phyloP scores from a whole-genome alignment of 2,329 filamentous ascomycete genomes.

The Aspergillus viridinutans region DNA sequence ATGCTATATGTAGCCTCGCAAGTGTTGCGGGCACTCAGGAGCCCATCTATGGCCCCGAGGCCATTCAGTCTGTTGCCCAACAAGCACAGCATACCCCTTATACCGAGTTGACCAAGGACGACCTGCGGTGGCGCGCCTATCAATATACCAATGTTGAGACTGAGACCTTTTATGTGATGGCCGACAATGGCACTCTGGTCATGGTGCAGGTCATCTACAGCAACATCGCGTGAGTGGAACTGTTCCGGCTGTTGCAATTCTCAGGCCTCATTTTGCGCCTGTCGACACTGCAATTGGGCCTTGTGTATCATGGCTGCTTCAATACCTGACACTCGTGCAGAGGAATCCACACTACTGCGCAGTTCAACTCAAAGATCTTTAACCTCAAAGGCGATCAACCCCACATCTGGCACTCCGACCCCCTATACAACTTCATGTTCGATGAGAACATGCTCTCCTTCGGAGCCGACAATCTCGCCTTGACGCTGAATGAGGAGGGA shows the following conservation, averaged over 20 bases:
- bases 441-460: conserved; percentile 79
- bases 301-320: neutral
- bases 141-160: conserved; percentile 90
- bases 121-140: conserved; percentile 77
- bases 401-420: conserved; percentile 78
- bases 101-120: conserved; percentile 71
- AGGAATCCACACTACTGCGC: conserved; percentile 81
- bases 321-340: conserved; percentile 42
- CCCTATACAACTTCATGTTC: conserved; percentile 74
- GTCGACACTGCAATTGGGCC: neutral
- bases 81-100: conserved; percentile 75
- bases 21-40: conserved; percentile 93
- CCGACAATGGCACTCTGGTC: conserved; percentile 70
- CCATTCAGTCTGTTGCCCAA: conserved; percentile 78
- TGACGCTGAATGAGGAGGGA: conserved; percentile 83
- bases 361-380: conserved; percentile 95
- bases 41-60: conserved; percentile 87
- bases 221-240: conserved; percentile 74
- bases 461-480: conserved; percentile 77
- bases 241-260: neutral
- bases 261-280: neutral
- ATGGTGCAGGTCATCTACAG: conserved; percentile 94
- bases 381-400: conserved; percentile 68
- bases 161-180: conserved; percentile 85
- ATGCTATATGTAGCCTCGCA: conserved; percentile 46